These are phyloP conservation scores for Camillea tinctor DNA, from an alignment of 2,329 filamentous ascomycete genomes.

Conservation along the genomic window DNA sequence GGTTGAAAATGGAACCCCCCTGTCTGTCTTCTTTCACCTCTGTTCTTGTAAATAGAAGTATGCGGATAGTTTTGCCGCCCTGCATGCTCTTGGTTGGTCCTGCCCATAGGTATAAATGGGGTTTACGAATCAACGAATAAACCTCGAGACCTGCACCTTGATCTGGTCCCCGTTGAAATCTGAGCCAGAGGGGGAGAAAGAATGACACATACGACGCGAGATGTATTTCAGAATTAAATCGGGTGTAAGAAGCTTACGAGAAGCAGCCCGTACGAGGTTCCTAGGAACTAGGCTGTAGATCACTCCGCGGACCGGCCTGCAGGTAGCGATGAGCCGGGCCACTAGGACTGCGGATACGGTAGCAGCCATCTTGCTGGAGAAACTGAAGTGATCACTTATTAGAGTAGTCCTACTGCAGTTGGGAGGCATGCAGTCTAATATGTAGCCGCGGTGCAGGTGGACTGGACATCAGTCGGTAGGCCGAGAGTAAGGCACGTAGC, in stretches of 20 bases:
- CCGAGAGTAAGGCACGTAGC: not conserved
- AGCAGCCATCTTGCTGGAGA: not conserved
- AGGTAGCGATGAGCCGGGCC: not conserved
- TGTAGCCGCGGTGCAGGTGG: not conserved
- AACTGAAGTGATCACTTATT: not conserved
- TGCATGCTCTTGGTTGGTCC: not conserved
- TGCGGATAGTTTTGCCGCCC: not conserved
- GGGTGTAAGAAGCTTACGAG: not conserved
- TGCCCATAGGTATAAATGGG: not conserved
- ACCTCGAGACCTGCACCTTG: not conserved
- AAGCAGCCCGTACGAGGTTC: not conserved
- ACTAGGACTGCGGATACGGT: not conserved
- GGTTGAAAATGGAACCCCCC: not conserved
- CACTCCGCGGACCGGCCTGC: not conserved
- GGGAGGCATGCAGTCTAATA: not conserved
- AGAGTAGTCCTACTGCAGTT: not conserved
- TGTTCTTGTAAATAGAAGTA: too few relatives aligned
- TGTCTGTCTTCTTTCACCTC: not conserved
- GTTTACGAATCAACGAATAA: not conserved
- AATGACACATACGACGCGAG: not conserved
- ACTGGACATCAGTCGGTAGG: not conserved
- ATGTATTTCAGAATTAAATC: not conserved
- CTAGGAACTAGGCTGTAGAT: not conserved
- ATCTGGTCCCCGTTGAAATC: not conserved
- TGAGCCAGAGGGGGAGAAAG: not conserved